Evolutionary conservation across 2,329 filamentous ascomycete species (phyloP), one percentile per base, ranked within the genome.

Genomic region (Botrytis cinerea): DNA sequence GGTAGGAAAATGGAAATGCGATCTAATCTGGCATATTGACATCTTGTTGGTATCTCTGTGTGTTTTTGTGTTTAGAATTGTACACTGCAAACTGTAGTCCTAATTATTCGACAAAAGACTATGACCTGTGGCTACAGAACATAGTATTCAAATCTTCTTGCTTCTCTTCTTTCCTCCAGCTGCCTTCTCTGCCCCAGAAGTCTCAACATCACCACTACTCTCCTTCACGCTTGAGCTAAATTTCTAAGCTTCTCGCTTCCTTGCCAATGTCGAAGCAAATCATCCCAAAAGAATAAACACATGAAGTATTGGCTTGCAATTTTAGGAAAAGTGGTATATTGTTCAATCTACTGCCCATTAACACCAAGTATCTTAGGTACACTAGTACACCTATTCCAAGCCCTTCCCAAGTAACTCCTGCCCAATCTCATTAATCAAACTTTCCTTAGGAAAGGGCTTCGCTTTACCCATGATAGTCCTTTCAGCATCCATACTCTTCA

Each of bases 401-500:
- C 78, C 78, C 61, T 76, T 84, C 4, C 77, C 81, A 68, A 87
- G 79, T 62, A 87, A 78, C 73, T 84, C 83, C 45, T 81, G 79
- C 1, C 83, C 83, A 71, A 87, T 81, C 76, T 87, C 85, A 63
- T 83, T 82, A 25, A 94, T 80, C 62, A 94, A 81, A 70, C 84
- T 83, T 81, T 92, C 87, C 20, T 86, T 83, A 1, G 87, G 85
- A 76, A 92, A 91, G 1, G 80, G 78, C 71, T 85, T 84, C 74
- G 86, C 85, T 82, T 91, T 93, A 1, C 80, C 84, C 51, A 85
- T 73, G 1, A 97, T 85, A 0, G 88, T 90, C 4, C 88, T 88
- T 46, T 87, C 85, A 0, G 94, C 93, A 80, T 95, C 94, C 86
- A 98, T 88, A 0, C 90, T 91, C 73, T 88, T 88, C 76, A 94